Base-by-base conservation (phyloP, 352 stramenopile genomes). In the Globisporangium cederbergense region DNA sequence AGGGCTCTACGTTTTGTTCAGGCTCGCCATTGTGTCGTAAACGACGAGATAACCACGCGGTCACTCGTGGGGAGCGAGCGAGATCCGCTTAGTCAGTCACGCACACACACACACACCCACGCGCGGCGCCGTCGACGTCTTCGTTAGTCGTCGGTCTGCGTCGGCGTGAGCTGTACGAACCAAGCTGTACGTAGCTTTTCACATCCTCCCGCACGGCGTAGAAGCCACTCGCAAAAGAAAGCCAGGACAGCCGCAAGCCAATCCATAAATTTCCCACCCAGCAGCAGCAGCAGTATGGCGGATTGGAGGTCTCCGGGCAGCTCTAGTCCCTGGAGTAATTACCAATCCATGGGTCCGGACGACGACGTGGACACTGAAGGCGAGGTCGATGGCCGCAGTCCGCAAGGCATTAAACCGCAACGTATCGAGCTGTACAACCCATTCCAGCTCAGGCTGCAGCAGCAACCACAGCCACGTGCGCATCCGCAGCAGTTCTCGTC, bases 271-370 rank as follows among this genome's bases (percentile, higher is more conserved):
- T 25, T 16, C 5, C 25, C 49, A 36, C 13, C 25, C n/a, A 34
- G 9, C 22, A 55, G 50, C 13, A 42, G 10, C 16, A 57, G 50
- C 50, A 38, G 22, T 2, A 58, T 58, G 51, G 51, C 30, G 51
- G 51, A 58, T 45, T 45, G 51, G 51, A 38, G 51, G 30, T 58
- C 51, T 4, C 51, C 30, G 2, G 30, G 10, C 18, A 58, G 51
- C 51, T 30, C 36, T 7, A 58, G 51, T 43, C 51, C 51, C 30
- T 58, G 30, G 51, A 45, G 11, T 32, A 38, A 58, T 32, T 58
- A 58, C 51, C 51, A 45, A 13, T 58, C 51, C 51, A 58, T 58
- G 51, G 51, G 18, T 11, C 34, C 30, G 9, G 51, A 58, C 51
- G 51, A 57, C 14, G 30, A 58, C n/a, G n/a, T 30, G 4, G 18